These are phyloP conservation scores for Encephalitozoon cuniculi DNA, from an alignment of 371 early-diverging fungal species.

Conservation along the genomic window DNA sequence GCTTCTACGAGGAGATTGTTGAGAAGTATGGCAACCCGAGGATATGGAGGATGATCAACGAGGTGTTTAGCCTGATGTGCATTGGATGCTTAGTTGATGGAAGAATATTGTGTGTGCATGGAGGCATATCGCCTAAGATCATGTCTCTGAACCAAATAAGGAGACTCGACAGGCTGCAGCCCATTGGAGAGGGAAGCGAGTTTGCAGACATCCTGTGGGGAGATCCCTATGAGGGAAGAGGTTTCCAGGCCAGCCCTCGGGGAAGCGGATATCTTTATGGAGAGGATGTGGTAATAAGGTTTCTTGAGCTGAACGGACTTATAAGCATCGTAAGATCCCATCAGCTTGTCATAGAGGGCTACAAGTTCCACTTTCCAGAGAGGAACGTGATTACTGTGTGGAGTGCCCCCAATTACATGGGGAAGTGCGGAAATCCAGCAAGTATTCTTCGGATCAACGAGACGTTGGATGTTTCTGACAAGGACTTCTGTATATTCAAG, in stretches of 20 bases:
- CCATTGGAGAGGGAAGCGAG: conserved; percentile 26
- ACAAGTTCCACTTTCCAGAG: conserved; percentile 56
- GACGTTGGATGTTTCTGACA: conserved; percentile 37
- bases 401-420: conserved; percentile 62
- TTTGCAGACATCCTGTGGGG: conserved; percentile 60
- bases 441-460: conserved; percentile 49
- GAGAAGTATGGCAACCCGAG: conserved; percentile 43
- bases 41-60: conserved; percentile 53
- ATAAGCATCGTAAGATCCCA: conserved; percentile 58
- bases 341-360: conserved; percentile 60
- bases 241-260: conserved; percentile 51
- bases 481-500: conserved; percentile 49
- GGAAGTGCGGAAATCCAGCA: conserved; percentile 58
- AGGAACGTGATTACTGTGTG: conserved; percentile 59
- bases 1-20: conserved; percentile 60
- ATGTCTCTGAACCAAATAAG: conserved; percentile 52
- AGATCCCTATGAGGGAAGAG: conserved; percentile 50
- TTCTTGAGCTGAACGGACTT: conserved; percentile 56
- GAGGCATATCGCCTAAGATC: conserved; percentile 59
- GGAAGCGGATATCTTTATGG: conserved; percentile 59
- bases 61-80: conserved; percentile 55
- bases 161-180: conserved; percentile 50
- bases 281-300: conserved; percentile 53
- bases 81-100: conserved; percentile 56
- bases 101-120: conserved; percentile 60